A percentile compares a stretch with the other conserved stretches of the same genome.
Conservation (phyloP, 805 yeast species). For the Wickerhamiella lipophila region DNA sequence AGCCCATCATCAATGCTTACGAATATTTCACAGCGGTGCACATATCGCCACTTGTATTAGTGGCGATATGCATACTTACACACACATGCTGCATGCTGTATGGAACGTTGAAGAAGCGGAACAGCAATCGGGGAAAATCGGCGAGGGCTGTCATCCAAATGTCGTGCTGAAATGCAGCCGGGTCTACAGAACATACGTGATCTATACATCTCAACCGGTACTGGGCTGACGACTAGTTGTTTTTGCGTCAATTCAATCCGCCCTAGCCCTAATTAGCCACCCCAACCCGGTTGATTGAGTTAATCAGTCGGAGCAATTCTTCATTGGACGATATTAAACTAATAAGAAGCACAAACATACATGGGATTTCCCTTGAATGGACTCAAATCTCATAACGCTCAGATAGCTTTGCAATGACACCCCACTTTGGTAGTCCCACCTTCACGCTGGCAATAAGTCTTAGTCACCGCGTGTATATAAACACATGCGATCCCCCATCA, state of each 20-base stretch:
- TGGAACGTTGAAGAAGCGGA: slow-evolving; percentile 1
- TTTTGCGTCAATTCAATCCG: neutral
- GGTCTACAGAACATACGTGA: neutral
- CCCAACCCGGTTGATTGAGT: neutral
- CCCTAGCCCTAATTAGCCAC: neutral
- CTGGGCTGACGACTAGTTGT: neutral
- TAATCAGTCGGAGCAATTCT: neutral
- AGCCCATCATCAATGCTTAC: too few species aligned
- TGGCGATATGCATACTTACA: neutral
- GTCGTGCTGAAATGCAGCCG: neutral
- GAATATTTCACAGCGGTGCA: neutral
- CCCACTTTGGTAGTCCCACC: neutral
- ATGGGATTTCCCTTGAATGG: too few species aligned
- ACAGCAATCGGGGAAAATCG: neutral
- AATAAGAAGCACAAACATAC: too few species aligned
- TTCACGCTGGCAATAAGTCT: neutral
- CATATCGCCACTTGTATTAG: neutral
- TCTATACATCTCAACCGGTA: neutral
- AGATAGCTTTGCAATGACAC: neutral
- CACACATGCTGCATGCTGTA: slow-evolving; percentile 1
- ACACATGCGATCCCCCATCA: neutral
- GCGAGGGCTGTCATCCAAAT: neutral
- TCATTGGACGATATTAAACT: too few species aligned
- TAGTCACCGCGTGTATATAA: neutral
- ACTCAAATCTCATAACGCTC: too few species aligned